Percentiles rank a stretch among this genome's conserved stretches.
phyloP scores from a whole-genome alignment of 78 protist species.

The Dictyostelium capitatum region DNA sequence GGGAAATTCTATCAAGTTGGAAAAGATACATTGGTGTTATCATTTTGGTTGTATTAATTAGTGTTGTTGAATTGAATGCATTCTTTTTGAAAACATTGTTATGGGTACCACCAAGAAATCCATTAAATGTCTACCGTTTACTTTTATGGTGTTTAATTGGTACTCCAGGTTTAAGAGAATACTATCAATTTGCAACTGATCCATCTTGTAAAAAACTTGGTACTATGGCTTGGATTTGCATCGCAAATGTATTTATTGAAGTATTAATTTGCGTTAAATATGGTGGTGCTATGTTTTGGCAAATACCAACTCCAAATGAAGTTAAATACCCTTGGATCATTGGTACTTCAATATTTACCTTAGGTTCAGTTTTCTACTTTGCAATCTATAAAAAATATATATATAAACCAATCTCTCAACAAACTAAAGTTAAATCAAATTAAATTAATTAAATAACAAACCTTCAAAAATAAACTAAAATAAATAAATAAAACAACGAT shows the following conservation, averaged over 20 bases:
- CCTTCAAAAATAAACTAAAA: not conserved
- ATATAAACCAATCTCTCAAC: not conserved
- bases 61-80: slow-evolving; percentile 81
- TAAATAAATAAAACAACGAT: not conserved
- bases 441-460: not conserved
- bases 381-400: slow-evolving; percentile 43
- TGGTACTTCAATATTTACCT: slow-evolving; percentile 22
- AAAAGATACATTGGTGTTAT: slow-evolving; percentile 69
- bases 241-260: slow-evolving; percentile 75
- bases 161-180: slow-evolving; percentile 87
- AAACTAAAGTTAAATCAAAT: slow-evolving; percentile 9
- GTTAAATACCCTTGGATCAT: slow-evolving; percentile 79
- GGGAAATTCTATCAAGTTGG: slow-evolving; percentile 78
- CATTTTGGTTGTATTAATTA: slow-evolving; percentile 47
- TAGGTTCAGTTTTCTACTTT: slow-evolving; percentile 46
- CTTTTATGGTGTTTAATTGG: slow-evolving; percentile 81
- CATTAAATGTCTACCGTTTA: slow-evolving; percentile 81
- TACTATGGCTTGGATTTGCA: slow-evolving; percentile 86
- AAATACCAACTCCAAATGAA: slow-evolving; percentile 53
- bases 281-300: slow-evolving; percentile 80
- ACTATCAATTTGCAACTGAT: slow-evolving; percentile 86
- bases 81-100: slow-evolving; percentile 89
- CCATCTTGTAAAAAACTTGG: slow-evolving; percentile 82
- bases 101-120: slow-evolving; percentile 85
- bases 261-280: slow-evolving; percentile 75